Base-by-base conservation (phyloP, 2,329 filamentous ascomycete species). In the Fusarium hainanense region DNA sequence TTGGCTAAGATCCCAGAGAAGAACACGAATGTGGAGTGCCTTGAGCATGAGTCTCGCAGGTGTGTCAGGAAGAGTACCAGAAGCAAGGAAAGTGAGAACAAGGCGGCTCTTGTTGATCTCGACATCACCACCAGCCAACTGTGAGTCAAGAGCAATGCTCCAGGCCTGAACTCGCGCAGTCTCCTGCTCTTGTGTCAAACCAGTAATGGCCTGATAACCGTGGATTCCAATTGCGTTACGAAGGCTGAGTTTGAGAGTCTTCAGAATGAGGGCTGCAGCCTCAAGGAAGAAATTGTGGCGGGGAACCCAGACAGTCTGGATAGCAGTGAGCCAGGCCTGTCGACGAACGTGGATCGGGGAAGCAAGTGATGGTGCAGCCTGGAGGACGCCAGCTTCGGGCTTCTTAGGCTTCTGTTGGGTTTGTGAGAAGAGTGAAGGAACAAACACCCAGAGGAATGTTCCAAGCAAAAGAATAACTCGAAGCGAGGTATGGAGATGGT, bases 261-360 rank as follows among this genome's bases (percentile, higher is more conserved):
- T 96, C 43, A 93, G 83, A 9, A 90, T 85, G 25, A 98, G 85
- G 5, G 94, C 94, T 18, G 92, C 89, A 58, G 93, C 91, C 79
- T 97, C 95, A 5, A 97, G 88, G 71, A 95, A 86, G 78, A 97
- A 94, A 71, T 91, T 93, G 78, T 97, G 93, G 21, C 91, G 89
- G 13, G 95, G 95, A 16, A 98, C 92, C 88, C 94, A 97, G 25
- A 97, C 93, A 6, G 92, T 95, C 80, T 97, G 94, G 63, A 97
- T 91, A 10, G 94, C 93, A 5, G 94, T 98, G 60, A 97, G 89
- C 94, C 95, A 98, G 32, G 94, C 94, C 78, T 94, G 92, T 64
- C 92, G 90, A 52, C 94, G 91, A 47, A 97, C 92, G 72, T 96
- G 89, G 59, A 97, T 93, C 0, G 94, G 91, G 0, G 93, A 94